Base-by-base conservation (phyloP, 805 yeast species). In the Lipomyces yamanashiensis region DNA sequence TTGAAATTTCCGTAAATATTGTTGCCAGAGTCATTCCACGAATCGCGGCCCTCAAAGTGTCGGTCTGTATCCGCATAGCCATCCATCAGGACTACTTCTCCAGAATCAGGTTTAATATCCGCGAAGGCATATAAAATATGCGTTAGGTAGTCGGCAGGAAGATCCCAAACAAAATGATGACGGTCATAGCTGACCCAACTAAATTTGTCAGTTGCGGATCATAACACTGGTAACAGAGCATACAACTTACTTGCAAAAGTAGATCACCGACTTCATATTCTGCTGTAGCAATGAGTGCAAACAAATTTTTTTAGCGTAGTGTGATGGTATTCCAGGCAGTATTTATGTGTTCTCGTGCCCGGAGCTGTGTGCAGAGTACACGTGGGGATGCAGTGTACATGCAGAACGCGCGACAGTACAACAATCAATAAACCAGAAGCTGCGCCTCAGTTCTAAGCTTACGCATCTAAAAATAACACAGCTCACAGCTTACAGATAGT, bases 71-170 rank as follows among this genome's bases (percentile, higher is more conserved):
- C 97, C 1, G 90, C 84, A 86, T 88, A 85, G 7, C 78, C 74
- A 71, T 92, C 96, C 7, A 85, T 78, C 34, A 85, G 79, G 15
- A 72, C 71, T 2, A 90, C 79, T 1, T 72, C 75, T 0, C 96
- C 92, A 0, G 87, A 76, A 0, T 72, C 71, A 0, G 79, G 70
- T 67, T 87, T 84, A 4, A 92, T 81, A 40, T 82, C 77, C 55
- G 89, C 79, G 74, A 93, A 93, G 0, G 97, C 89, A 74, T 89
- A 95, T 71, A 87, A 86, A 1, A 95, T 74, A 67, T 90, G 89
- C 19, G 96, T 85, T 0, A 89, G 72, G 10, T 74, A 69, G 0
- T 80, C 73, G 1, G 82, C 74, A 1, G 92, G 90, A 6, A 92
- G 82, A 60, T 88, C 86, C 21, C 76, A 75, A 1, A 89, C 95